Base-by-base conservation (phyloP, 257 asterid species). In the Lantana camara region DNA sequence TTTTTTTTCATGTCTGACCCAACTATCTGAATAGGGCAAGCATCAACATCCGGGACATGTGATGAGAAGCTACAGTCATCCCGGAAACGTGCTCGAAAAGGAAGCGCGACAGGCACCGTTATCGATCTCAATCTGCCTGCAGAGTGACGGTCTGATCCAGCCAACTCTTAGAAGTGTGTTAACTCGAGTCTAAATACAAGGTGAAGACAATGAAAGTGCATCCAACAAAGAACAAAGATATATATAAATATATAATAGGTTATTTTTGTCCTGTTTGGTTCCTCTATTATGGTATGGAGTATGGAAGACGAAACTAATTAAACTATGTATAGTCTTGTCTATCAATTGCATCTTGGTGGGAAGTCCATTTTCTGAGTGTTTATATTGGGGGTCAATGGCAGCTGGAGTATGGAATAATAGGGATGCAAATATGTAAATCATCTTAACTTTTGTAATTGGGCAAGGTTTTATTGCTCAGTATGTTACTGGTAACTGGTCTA, bases 121-220 rank as follows among this genome's bases (percentile, higher is more conserved):
- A 69, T 92, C 47, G 96, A 92, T 80, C 89, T 89, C 49, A 89
- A 86, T 86, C 22, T 89, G 71, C 98, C 96, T 21, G 92, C 95
- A 3, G 80, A 83, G 66, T n/a, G n/a, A n/a, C n/a, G n/a, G n/a
- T 48, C 59, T 64, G 60, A 78, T 35, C 79, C 58, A 67, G 51
- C 70, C 48, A 73, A 75, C 75, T 32, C 71, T 22, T 73, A 20
- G 54, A 49, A 42, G 54, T 59, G n/a, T n/a, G n/a, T n/a, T n/a
- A n/a, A n/a, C n/a, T n/a, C n/a, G n/a, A 7, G 22, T 58, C 37
- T 37, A 9, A 17, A 34, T 42, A n/a, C n/a, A n/a, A n/a, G 5
- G 5, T 9, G 14, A 19, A 14, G 48, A n/a, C n/a, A n/a, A n/a
- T n/a, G n/a, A n/a, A 3, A 42, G 48, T 42, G 48, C 48, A 42